A percentile compares a stretch with the other conserved stretches of the same genome.
Evolutionary conservation across 2,329 filamentous ascomycete species (phyloP).

Genomic region (Graphilbum fragrans): DNA sequence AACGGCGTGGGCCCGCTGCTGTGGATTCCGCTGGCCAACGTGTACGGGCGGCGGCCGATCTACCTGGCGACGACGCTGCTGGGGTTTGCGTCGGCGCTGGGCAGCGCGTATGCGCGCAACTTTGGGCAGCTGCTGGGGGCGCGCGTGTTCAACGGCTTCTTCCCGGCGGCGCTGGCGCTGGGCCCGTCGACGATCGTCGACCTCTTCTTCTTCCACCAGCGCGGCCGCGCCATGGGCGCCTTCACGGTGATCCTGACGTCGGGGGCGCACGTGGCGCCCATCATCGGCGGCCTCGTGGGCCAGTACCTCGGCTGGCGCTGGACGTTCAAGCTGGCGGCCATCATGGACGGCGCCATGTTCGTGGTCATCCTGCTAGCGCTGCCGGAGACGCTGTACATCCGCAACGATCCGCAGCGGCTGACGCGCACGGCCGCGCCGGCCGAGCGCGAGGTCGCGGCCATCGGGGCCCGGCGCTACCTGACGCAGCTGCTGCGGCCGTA

Average conservation of each 20-base stretch:
- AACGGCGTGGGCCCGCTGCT: conserved; percentile 10
- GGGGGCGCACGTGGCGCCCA: conserved; percentile 17
- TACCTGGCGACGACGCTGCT: conserved; percentile 13
- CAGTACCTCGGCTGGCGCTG: conserved; percentile 8
- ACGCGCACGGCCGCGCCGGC: conserved; percentile 2
- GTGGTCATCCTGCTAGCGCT: conserved; percentile 14
- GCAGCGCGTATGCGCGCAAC: conserved; percentile 10
- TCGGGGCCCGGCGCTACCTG: too few species aligned
- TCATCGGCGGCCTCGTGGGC: conserved; percentile 9
- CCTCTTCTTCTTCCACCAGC: conserved; percentile 19
- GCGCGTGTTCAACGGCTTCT: conserved; percentile 17
- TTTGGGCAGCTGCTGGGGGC: conserved; percentile 12
- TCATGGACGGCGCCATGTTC: conserved; percentile 15
- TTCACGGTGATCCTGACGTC: conserved; percentile 17
- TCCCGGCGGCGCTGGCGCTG: conserved; percentile 17
- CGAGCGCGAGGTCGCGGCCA: conserved; percentile 3
- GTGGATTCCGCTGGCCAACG: conserved; percentile 13
- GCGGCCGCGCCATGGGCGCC: conserved; percentile 16
- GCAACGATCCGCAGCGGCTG: not conserved
- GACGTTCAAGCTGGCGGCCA: conserved; percentile 14
- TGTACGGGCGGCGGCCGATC: conserved; percentile 13
- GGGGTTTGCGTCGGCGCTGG: conserved; percentile 11
- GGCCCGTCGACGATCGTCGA: conserved; percentile 18
- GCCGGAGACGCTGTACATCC: conserved; percentile 17
- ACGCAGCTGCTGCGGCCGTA: conserved; percentile 4